Evolutionary conservation across 345 rosid genomes (phyloP), one percentile per base, ranked within the genome.

Genomic region (Hypericum androsaemum): DNA sequence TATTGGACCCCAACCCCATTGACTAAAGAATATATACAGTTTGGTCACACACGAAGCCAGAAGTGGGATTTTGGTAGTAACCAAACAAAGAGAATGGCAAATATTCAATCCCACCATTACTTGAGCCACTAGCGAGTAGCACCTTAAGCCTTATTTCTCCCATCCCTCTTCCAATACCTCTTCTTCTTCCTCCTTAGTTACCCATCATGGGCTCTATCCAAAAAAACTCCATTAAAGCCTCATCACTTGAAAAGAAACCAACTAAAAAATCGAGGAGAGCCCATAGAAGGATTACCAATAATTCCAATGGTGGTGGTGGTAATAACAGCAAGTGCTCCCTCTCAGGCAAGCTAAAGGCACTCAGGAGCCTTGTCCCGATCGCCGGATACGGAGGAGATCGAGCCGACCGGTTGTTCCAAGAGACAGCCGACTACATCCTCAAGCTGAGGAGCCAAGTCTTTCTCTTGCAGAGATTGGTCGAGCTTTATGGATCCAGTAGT

Each of bases 351-450:
- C 76, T 89, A 12, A 60, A 63, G 69, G 82, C 81, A 7, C 86
- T 89, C 22, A 81, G 72, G 80, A 81, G 57, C 57, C 88, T 89
- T 38, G 74, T 86, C 56, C 90, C 88, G 3, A 51, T 67, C 12
- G 13, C 47, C 37, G 11, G 32, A 16, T 38, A 28, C 35, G 39
- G 7, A 12, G 72, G 54, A 6, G 74, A 60, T 14, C 68, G 71
- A 57, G 52, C 80, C 1, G 79, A 76, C 8, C 77, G 71, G 65
- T 56, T 89, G 78, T 83, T 89, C 65, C 76, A 66, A 59, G 86
- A 80, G 62, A 86, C 95, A 12, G 97, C 94, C 0, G 86, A 89
- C 55, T 89, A 89, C 68, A 89, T 89, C 52, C 57, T 83, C 10
- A 66, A 63, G 36, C 70, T 89, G 71, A 81, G 67, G 74, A 76